Evolutionary conservation across 306 rosid species (phyloP), one percentile per base, ranked within the genome.

Genomic region (Inga leiocalycina): DNA sequence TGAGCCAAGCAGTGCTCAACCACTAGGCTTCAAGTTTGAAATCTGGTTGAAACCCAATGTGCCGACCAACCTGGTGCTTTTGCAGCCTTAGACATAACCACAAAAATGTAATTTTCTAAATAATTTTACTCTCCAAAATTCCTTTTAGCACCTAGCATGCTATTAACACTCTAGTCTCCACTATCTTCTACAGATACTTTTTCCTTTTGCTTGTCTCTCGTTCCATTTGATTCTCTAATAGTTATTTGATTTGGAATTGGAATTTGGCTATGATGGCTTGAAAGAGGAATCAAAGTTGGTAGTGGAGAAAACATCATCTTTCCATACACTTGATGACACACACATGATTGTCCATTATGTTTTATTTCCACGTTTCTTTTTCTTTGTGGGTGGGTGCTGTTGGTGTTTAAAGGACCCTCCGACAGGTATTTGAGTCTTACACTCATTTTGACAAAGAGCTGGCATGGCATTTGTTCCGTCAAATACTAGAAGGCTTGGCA

Each of bases 401-500:
- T 39, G 54, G 52, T 86, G 76, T 75, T 80, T 75, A 64, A 83
- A 95, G 99, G 92, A 95, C 99, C 41, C 93, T 95, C 82, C 96
- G 94, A 75, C 92, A 95, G 89, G 80, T 57, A 76, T 93, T 95
- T 65, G 97, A 93, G 81, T 90, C 96, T 13, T 95, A 91, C 83
- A 84, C 77, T 84, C 92, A 88, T 69, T 93, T 91, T 83, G 93
- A 93, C 90, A 90, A 95, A 92, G 96, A 89, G 83, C 67, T 61
- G 16, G 97, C 96, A 67, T 93, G 99, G 98, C 98, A 93, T 89
- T 82, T 87, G 71, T 90, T 91, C 85, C 98, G 97, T 80, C 99
- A 95, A 92, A 95, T 93, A 84, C 98, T 95, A 86, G 99, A 95
- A 87, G 99, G 99, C 79, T 88, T 95, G 91, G 97, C 84, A 76